Conservation (phyloP, 2,329 filamentous ascomycete genomes). For the Penicillium sp. region DNA sequence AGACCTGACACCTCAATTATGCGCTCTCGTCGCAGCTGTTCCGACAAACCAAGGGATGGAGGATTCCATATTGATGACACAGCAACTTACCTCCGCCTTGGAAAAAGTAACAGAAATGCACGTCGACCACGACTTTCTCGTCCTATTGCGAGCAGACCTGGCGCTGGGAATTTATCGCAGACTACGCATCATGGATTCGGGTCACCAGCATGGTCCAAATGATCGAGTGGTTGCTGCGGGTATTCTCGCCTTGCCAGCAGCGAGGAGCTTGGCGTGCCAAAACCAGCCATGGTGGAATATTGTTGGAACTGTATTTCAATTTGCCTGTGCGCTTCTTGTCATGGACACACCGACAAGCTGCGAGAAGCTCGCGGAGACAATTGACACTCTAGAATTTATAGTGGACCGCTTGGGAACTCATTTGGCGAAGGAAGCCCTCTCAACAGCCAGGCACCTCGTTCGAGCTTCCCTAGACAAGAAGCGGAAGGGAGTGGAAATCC, state of each 20-base stretch:
- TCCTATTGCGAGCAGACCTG: slow-evolving; percentile 30
- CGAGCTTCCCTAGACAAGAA: slow-evolving; percentile 17
- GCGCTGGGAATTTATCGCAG: slow-evolving; percentile 40
- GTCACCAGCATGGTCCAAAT: slow-evolving; percentile 38
- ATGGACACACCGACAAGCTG: slow-evolving; percentile 41
- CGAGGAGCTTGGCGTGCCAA: slow-evolving; percentile 33
- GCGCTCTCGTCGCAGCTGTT: slow-evolving; percentile 14
- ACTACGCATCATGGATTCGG: slow-evolving; percentile 40
- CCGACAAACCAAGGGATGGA: slow-evolving; percentile 3
- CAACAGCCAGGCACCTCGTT: slow-evolving; percentile 15
- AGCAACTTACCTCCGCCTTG: slow-evolving; percentile 11
- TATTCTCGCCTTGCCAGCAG: slow-evolving; percentile 34
- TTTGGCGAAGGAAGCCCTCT: slow-evolving; percentile 16
- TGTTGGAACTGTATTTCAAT: slow-evolving; percentile 44
- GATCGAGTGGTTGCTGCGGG: slow-evolving; percentile 38
- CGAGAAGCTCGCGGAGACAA: slow-evolving; percentile 34
- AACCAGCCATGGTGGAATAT: slow-evolving; percentile 47
- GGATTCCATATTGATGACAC: slow-evolving; percentile 4
- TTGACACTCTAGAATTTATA: slow-evolving; percentile 41
- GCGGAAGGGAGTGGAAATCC: slow-evolving; percentile 11
- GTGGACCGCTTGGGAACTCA: slow-evolving; percentile 32
- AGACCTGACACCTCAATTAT: slow-evolving; percentile 21
- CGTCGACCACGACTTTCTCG: slow-evolving; percentile 33
- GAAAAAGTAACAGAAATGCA: slow-evolving; percentile 9
- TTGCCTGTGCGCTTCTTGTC: slow-evolving; percentile 42